phyloP scores from a whole-genome alignment of 441 rosid species.

The Geranium incanum region DNA sequence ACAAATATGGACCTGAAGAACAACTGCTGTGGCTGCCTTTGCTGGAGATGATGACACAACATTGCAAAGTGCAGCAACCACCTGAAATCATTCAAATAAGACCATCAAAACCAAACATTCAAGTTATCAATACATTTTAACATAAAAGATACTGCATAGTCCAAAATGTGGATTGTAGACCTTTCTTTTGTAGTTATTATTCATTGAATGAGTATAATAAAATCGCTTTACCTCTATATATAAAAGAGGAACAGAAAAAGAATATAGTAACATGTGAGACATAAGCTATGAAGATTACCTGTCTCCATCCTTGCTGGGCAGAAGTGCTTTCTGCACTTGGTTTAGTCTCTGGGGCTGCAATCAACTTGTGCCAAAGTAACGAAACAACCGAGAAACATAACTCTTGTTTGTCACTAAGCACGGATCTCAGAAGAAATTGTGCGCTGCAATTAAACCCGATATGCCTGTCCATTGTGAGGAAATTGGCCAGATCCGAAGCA shows the following conservation, averaged over 20 bases:
- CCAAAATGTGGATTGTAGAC: neutral
- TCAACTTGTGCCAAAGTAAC: constrained; percentile 85
- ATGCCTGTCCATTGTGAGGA: constrained; percentile 90
- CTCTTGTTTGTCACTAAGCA: constrained; percentile 88
- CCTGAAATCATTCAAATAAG: constrained; percentile 39
- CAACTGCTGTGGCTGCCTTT: constrained; percentile 87
- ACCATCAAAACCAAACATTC: constrained; percentile 10
- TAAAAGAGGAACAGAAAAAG: neutral
- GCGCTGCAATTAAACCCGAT: constrained; percentile 84
- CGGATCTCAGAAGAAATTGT: constrained; percentile 75
- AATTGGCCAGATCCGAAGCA: constrained; percentile 96
- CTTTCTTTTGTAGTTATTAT: too few species aligned
- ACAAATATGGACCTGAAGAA: constrained; percentile 78
- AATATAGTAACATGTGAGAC: neutral
- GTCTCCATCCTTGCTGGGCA: constrained; percentile 99
- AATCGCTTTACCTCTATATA: too few species aligned
- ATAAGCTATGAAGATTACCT: constrained; percentile 40
- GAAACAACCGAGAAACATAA: constrained; percentile 95
- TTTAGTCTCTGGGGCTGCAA: constrained; percentile 88
- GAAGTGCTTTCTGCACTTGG: constrained; percentile 93
- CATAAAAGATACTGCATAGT: neutral
- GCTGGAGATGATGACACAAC: constrained; percentile 89
- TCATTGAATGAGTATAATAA: too few species aligned
- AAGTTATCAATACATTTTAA: neutral
- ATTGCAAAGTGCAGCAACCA: constrained; percentile 92